Evolutionary conservation across 306 rosid genomes (phyloP), one percentile per base, ranked within the genome.

Genomic region (Phaseolus lunatus): DNA sequence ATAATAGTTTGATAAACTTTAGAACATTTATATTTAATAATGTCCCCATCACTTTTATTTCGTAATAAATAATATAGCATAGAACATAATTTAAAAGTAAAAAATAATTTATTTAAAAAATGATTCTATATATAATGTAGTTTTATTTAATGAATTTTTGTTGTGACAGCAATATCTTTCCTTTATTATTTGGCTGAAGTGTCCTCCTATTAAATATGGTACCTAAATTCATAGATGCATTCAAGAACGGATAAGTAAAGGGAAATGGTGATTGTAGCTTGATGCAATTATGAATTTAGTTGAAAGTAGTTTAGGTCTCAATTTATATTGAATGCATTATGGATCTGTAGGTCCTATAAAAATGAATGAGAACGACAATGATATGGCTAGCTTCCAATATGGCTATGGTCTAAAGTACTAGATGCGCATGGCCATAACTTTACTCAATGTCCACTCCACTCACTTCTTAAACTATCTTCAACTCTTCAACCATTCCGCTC

Each of bases 281-380:
- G 7, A 69, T 22, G 77, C 87, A 89, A 79, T 85, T 77, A 85
- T 87, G 75, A 69, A 72, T 69, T 68, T 80, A 41, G 89, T 82
- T 87, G 90, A 86, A 86, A 72, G 84, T 80, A 75, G 81, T 44
- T 70, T 66, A 73, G 45, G 68, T 76, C 75, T 84, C 85, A 63
- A 80, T 61, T 76, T 75, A 10, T 76, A 82, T 74, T 82, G 27
- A 75, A 73, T 85, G 73, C 82, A 62, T 61, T 73, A 39, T 79
- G 27, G 41, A 63, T 65, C 6, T 67, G 79, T 68, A 80, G 80
- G 80, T 44, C 83, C 80, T 72, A 15, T 43, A 29, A 53, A 31
- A 68, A 68, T 75, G 50, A 82, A 76, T 20, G 70, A 70, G 53
- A 44, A 22, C 18, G 80, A 77, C 75, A 75, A 79, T 72, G 75